These are phyloP conservation scores for Rhizopogon vulgaris DNA, from an alignment of 768 basidiomycete genomes.

Conservation along the genomic window DNA sequence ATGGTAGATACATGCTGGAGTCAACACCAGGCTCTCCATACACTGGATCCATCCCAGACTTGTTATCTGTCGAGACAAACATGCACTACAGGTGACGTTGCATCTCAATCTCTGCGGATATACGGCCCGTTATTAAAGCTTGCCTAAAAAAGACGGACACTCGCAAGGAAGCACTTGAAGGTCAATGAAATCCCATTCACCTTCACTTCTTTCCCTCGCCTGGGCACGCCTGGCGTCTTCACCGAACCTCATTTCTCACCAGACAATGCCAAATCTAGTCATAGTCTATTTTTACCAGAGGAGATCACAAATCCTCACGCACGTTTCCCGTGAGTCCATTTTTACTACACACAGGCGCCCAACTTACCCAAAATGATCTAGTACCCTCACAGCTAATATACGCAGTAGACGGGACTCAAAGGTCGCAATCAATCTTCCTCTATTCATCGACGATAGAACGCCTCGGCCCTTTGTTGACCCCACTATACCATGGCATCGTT, in stretches of 20 bases:
- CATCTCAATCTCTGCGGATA: background rate
- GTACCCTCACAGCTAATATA: conserved; percentile 97
- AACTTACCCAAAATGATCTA: conserved; percentile 27
- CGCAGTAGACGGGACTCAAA: conserved; percentile 85
- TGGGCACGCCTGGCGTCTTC: conserved; percentile 86
- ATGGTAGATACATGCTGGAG: conserved; percentile 98
- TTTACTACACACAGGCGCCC: conserved; percentile 7
- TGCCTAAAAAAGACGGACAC: conserved; percentile 52
- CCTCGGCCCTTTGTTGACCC: conserved; percentile 89
- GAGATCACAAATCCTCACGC: conserved; percentile 96
- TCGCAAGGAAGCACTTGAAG: conserved; percentile 79
- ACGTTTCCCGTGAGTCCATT: conserved; percentile 76
- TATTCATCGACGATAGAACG: conserved; percentile 85
- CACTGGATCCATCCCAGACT: conserved; percentile 78
- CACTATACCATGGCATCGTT: conserved; percentile 82
- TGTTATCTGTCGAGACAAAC: conserved; percentile 86
- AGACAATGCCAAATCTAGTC: conserved; percentile 72
- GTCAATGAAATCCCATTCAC: conserved; percentile 87
- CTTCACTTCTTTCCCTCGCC: conserved; percentile 89
- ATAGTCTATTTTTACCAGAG: conserved; percentile 91
- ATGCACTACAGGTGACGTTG: conserved; percentile 82
- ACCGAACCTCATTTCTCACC: conserved; percentile 87
- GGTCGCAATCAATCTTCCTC: conserved; percentile 90
- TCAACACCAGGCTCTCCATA: conserved; percentile 96
- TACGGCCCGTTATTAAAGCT: conserved; percentile 2